Evolutionary conservation across 1,139 yeast species (phyloP), one percentile per base, ranked within the genome.

Genomic region (Debaryomycetaceae sp.): DNA sequence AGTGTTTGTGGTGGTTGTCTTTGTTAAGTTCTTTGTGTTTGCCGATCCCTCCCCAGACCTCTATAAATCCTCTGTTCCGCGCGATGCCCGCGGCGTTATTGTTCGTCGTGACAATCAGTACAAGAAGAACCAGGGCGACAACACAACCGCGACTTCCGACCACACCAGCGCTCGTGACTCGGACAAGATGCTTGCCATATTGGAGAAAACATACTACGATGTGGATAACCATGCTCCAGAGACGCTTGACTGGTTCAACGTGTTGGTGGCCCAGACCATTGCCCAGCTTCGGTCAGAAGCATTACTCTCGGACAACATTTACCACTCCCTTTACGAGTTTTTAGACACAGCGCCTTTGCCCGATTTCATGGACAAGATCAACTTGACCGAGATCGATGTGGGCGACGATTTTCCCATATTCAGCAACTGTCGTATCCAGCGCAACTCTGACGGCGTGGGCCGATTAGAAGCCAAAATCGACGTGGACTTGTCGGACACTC

Each of bases 391-490:
- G 44, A 73, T 90, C 19, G 92, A 87, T 46, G 77, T 90, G 34
- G 99, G 99, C 23, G 85, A 86, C 47, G 96, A 87, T 50, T 92
- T 78, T 47, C 99, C 99, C 2, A 83, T 90, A 28, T 82, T 90
- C 49, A 80, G 95, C 35, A 90, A 92, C 49, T 90, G 99, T 54
- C 69, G 94, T 28, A 82, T 92, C 16, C 68, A 67, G 36, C 77
- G 77, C 38, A 68, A 58, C 33, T 45, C 49, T n/a, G 64, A 72
- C 29, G 56, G 55, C 12, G 40, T 54, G 1, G 75, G 75, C 11
- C 63, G 82, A 33, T 51, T 81, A 27, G 96, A 90, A 49, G 96
- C 95, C 0, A 86, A 81, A 38, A 87, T 92, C 28, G 97, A 90
- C 50, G 93, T 90, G 23, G 96, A 87, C 49, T 59, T 92, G 29